Conservation (phyloP, 208 protist species). For the Crithidia fasciculata region DNA sequence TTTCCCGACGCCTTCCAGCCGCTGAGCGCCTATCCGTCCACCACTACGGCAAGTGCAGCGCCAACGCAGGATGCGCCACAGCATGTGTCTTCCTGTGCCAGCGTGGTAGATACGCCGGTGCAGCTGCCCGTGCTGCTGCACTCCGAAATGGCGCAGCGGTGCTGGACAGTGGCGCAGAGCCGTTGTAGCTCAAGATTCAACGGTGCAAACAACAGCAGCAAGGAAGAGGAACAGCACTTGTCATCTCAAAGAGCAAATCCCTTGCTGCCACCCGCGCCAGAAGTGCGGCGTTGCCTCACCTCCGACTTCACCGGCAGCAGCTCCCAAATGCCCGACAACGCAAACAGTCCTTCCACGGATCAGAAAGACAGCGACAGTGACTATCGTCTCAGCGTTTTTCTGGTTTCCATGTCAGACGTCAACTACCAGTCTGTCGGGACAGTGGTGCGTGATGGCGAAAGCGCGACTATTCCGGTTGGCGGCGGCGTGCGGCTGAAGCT, state of each 20-base stretch:
- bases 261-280: not conserved
- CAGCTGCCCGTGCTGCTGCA: constrained; percentile 18
- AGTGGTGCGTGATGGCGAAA: constrained; percentile 5
- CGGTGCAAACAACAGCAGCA: too few species aligned
- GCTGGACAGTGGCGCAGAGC: constrained; percentile 9
- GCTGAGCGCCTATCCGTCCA: not conserved
- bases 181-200: too few species aligned
- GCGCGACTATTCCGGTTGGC: constrained; percentile 26
- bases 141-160: not conserved
- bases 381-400: constrained; percentile 28
- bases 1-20: constrained; percentile 29
- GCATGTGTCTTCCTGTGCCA: not conserved
- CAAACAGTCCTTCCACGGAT: not conserved
- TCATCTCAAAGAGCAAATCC: too few species aligned
- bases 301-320: constrained; percentile 6
- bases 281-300: constrained; percentile 4
- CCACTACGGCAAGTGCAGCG: not conserved
- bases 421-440: constrained; percentile 21
- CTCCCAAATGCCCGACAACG: not conserved
- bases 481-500: constrained; percentile 51
- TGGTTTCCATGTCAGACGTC: constrained; percentile 29
- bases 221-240: not conserved
- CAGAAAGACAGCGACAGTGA: not conserved
- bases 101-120: constrained; percentile 23
- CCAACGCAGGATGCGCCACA: not conserved